Evolutionary conservation across 371 early-diverging fungal species (phyloP).

Genomic region (Zancudomyces culisetae): DNA sequence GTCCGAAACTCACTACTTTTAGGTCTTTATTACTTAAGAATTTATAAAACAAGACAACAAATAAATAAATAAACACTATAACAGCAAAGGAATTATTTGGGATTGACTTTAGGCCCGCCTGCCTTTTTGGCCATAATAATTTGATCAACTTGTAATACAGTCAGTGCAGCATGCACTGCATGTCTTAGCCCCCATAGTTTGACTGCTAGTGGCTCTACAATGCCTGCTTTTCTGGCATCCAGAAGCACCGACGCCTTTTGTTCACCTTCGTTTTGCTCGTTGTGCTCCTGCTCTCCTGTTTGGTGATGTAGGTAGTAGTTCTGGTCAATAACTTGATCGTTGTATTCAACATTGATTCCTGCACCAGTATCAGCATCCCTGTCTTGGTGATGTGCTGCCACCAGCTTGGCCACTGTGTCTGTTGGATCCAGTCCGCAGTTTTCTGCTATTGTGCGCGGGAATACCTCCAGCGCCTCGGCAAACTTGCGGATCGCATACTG

Average conservation of each 20-base stretch:
- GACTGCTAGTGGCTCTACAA: slow-evolving; percentile 59
- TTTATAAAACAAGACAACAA: background rate
- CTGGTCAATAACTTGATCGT: too few species aligned
- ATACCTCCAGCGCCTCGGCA: slow-evolving; percentile 88
- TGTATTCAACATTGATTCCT: background rate
- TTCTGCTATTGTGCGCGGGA: slow-evolving; percentile 89
- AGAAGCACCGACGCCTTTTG: slow-evolving; percentile 29
- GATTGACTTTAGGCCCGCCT: slow-evolving; percentile 85
- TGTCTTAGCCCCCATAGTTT: slow-evolving; percentile 77
- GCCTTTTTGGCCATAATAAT: slow-evolving; percentile 97
- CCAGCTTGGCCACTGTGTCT: slow-evolving; percentile 76
- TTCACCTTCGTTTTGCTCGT: slow-evolving; percentile 25
- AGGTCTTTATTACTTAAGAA: background rate
- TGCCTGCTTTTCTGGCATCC: slow-evolving; percentile 55
- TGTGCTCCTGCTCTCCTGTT: too few species aligned
- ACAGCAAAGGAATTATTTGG: slow-evolving; percentile 57
- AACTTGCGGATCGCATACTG: slow-evolving; percentile 93
- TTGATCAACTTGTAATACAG: slow-evolving; percentile 90
- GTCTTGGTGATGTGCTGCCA: slow-evolving; percentile 70
- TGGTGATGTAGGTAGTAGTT: too few species aligned
- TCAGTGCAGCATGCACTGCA: slow-evolving; percentile 84
- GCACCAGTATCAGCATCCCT: background rate
- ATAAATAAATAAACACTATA: background rate
- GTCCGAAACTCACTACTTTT: slow-evolving; percentile 39
- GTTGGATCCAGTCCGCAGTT: slow-evolving; percentile 94